phyloP scores from a whole-genome alignment of 179 eudicot species.

The Spinacia oleracea region DNA sequence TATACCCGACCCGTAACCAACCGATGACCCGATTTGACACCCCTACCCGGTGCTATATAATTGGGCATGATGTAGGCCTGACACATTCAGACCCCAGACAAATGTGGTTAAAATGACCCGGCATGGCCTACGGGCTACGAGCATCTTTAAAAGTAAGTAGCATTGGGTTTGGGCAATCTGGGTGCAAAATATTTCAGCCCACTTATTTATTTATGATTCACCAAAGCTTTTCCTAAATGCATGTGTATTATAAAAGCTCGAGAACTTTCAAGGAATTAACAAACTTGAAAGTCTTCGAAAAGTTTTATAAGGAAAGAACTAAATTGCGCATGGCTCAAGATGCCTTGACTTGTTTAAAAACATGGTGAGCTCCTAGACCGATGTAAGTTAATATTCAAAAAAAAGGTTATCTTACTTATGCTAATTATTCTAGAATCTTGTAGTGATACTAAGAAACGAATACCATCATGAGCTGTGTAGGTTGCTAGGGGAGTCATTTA shows the following conservation, averaged over 20 bases:
- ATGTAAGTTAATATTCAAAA: background rate
- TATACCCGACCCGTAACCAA: too few species aligned
- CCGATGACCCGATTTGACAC: too few species aligned
- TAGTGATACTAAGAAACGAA: slow-evolving; percentile 17
- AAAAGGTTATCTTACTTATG: slow-evolving; percentile 7
- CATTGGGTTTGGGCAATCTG: too few species aligned
- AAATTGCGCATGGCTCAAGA: slow-evolving; percentile 46
- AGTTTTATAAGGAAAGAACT: background rate
- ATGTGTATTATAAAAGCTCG: background rate
- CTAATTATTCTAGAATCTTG: background rate
- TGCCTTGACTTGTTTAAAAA: slow-evolving; percentile 14
- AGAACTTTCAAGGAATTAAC: background rate
- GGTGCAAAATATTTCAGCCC: too few species aligned
- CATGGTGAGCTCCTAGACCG: slow-evolving; percentile 13
- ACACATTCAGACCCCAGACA: too few species aligned
- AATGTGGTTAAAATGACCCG: too few species aligned
- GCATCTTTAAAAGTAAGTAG: too few species aligned
- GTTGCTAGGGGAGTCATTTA: slow-evolving; percentile 21
- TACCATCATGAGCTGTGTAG: slow-evolving; percentile 13
- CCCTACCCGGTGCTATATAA: too few species aligned
- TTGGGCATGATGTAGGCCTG: too few species aligned
- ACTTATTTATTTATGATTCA: too few species aligned
- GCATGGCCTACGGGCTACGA: too few species aligned
- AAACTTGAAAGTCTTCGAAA: background rate
- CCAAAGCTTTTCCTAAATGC: background rate